Conservation (phyloP, 1,284 basidiomycete genomes). For the Boletellus deceptivus region DNA sequence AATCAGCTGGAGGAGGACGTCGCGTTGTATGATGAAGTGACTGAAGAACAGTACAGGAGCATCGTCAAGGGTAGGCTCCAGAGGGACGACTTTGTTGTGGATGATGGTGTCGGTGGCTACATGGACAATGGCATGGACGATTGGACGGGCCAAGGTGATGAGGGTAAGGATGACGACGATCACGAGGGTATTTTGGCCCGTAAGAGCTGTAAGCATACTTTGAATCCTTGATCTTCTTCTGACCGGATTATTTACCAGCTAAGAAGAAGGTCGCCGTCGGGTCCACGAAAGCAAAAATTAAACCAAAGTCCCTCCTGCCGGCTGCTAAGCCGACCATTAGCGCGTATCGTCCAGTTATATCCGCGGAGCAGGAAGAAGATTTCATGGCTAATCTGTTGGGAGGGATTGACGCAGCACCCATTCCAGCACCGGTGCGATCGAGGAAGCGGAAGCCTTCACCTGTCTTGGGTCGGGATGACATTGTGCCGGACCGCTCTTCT, state of each 20-base stretch:
- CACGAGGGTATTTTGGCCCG: conserved; percentile 26
- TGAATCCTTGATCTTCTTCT: neutral
- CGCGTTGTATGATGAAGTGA: conserved; percentile 88
- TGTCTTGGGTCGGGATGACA: conserved; percentile 37
- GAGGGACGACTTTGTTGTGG: conserved; percentile 92
- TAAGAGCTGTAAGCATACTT: conserved; percentile 43
- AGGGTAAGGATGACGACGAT: conserved; percentile 46
- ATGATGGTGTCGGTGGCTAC: conserved; percentile 92
- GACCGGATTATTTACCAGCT: conserved; percentile 20
- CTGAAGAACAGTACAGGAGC: conserved; percentile 86
- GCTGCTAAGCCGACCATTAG: conserved; percentile 58
- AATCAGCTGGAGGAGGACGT: conserved; percentile 60
- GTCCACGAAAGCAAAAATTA: conserved; percentile 39
- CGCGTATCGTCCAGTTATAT: conserved; percentile 74
- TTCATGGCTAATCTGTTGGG: conserved; percentile 82
- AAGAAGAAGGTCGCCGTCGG: conserved; percentile 43
- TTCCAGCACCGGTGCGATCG: conserved; percentile 36
- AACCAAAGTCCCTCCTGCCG: conserved; percentile 51
- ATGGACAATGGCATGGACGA: conserved; percentile 97
- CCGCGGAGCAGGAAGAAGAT: conserved; percentile 77
- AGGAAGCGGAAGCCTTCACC: conserved; percentile 78
- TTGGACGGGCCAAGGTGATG: conserved; percentile 62
- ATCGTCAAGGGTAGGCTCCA: conserved; percentile 87
- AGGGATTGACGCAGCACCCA: conserved; percentile 55
- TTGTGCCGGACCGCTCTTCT: conserved; percentile 33